Percentiles rank a stretch among this genome's conserved stretches.
Conservation (phyloP, 1,284 basidiomycete species). For the Sanghuangporus baumii region DNA sequence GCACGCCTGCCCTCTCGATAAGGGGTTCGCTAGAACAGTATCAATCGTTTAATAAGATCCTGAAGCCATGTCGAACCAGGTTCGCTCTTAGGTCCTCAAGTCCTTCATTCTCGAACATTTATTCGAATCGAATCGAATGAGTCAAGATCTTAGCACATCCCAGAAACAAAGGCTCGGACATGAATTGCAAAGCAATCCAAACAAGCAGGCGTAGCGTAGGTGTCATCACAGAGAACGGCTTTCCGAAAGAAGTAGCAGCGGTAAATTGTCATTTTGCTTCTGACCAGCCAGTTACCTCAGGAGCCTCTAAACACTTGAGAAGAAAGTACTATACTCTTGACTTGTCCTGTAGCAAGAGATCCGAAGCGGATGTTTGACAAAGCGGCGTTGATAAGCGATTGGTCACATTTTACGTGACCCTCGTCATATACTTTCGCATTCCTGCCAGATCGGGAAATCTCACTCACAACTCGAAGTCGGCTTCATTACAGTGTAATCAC, state of each 20-base stretch:
- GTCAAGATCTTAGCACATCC: not conserved
- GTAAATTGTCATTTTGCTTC: not conserved
- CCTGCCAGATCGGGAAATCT: not conserved
- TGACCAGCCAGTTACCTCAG: not conserved
- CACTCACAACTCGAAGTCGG: not conserved
- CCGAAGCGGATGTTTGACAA: not conserved
- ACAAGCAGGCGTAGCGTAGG: no score
- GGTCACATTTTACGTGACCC: not conserved
- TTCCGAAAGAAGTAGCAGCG: not conserved
- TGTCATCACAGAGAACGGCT: not conserved
- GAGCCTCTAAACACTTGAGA: not conserved
- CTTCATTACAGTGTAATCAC: not conserved
- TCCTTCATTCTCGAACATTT: not conserved
- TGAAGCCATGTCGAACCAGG: not conserved
- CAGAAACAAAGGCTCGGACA: no score
- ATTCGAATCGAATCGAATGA: not conserved
- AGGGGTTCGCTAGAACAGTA: not conserved
- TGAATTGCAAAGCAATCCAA: not conserved
- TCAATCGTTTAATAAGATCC: not conserved
- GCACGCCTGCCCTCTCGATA: conserved; percentile 8
- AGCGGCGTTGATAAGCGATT: not conserved
- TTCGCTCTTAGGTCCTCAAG: not conserved
- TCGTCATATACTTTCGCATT: not conserved
- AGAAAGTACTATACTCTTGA: no score
- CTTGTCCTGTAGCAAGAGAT: no score